Conservation (phyloP, 1,139 yeast genomes). For the Pichia sp. region DNA sequence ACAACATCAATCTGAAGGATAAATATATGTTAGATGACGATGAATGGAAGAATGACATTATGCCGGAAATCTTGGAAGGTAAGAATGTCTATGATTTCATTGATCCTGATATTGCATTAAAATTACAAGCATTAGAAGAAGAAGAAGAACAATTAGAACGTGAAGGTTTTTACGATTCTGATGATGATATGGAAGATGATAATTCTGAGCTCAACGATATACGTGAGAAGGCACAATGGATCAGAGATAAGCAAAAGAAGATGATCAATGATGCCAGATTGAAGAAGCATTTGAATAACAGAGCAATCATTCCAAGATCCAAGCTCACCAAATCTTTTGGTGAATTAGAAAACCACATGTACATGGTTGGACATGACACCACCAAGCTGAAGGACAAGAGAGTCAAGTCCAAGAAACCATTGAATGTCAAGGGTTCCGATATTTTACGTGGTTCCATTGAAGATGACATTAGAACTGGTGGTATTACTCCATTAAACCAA, state of each 20-base stretch:
- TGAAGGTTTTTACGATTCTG: slow-evolving; percentile 95
- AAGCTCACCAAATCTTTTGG: slow-evolving; percentile 66
- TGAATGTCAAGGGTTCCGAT: slow-evolving; percentile 59
- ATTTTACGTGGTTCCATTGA: slow-evolving; percentile 37
- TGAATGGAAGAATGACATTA: slow-evolving; percentile 93
- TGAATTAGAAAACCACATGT: slow-evolving; percentile 85
- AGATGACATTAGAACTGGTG: slow-evolving; percentile 18
- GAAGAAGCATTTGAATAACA: slow-evolving; percentile 81
- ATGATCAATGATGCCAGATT: slow-evolving; percentile 86
- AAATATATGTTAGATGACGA: slow-evolving; percentile 88
- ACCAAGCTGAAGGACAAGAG: slow-evolving; percentile 40
- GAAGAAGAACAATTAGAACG: slow-evolving; percentile 91
- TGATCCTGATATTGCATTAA: slow-evolving; percentile 91
- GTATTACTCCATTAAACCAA: slow-evolving; percentile 47
- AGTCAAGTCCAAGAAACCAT: slow-evolving; percentile 27
- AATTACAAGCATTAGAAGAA: slow-evolving; percentile 89
- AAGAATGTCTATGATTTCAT: slow-evolving; percentile 94
- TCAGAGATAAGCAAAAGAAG: slow-evolving; percentile 87
- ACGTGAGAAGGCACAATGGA: slow-evolving; percentile 87
- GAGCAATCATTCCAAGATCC: slow-evolving; percentile 90
- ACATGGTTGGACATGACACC: slow-evolving; percentile 83
- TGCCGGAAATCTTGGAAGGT: slow-evolving; percentile 97
- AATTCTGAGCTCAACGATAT: slow-evolving; percentile 57
- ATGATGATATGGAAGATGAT: slow-evolving; percentile 61
- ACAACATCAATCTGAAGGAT: slow-evolving; percentile 86